Conservation (phyloP, 2,329 filamentous ascomycete species). For the Aspergillus terreus region DNA sequence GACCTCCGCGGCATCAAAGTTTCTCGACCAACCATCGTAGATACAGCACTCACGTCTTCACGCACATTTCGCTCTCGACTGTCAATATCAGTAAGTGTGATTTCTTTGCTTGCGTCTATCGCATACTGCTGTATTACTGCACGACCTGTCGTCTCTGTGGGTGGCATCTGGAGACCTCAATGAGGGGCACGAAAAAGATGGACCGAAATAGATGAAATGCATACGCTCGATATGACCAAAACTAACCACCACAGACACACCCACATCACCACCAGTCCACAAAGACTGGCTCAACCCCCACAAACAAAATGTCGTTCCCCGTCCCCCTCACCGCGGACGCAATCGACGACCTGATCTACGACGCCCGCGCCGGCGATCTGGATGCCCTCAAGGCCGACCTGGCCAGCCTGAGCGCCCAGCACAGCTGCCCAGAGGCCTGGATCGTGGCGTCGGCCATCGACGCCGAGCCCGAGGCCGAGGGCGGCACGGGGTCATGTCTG, state of each 20-base stretch:
- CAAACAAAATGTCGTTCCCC: slow-evolving; percentile 20
- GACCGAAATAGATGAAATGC: background rate
- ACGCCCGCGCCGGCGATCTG: slow-evolving; percentile 73
- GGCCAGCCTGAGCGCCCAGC: slow-evolving; percentile 57
- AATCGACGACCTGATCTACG: slow-evolving; percentile 89
- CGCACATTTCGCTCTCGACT: no score
- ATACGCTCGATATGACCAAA: background rate
- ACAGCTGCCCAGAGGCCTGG: slow-evolving; percentile 57
- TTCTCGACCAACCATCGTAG: background rate
- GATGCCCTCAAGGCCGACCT: slow-evolving; percentile 62
- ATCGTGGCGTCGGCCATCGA: slow-evolving; percentile 70
- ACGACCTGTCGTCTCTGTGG: no score
- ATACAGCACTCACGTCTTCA: background rate
- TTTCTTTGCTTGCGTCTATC: background rate
- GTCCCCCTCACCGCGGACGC: slow-evolving; percentile 65
- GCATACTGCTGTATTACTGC: no score
- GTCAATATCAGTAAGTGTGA: background rate
- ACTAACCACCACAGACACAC: background rate
- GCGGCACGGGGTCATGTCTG: slow-evolving; percentile 44
- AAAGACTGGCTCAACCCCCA: background rate
- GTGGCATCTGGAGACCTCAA: background rate
- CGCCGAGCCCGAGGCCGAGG: slow-evolving; percentile 69
- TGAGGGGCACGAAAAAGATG: slow-evolving; percentile 1
- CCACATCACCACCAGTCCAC: background rate
- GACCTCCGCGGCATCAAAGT: slow-evolving; percentile 1